These are phyloP conservation scores for Mycena chlorophos DNA, from an alignment of 768 basidiomycete genomes.

Conservation along the genomic window DNA sequence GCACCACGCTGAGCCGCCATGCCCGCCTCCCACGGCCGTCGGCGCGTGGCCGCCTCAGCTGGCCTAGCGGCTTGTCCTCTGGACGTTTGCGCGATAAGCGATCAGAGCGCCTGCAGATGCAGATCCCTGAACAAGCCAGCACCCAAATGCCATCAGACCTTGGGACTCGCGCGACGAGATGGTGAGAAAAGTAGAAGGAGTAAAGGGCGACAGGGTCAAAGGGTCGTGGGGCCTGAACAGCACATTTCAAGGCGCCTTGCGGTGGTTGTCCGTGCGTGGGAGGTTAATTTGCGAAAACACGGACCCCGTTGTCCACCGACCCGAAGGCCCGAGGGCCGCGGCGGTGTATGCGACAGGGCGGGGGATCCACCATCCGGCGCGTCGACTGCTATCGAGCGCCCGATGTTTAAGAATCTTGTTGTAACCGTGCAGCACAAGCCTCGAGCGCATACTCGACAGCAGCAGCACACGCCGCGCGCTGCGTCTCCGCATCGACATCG, in stretches of 20 bases:
- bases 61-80: too few species aligned
- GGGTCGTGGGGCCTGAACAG: too few species aligned
- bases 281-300: too few species aligned
- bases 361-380: neutral
- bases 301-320: too few species aligned
- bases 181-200: neutral
- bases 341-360: neutral
- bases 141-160: neutral
- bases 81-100: neutral
- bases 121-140: neutral
- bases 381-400: neutral
- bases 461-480: constrained; percentile 11
- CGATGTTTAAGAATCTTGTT: too few species aligned
- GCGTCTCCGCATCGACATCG: neutral
- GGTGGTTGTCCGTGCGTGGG: too few species aligned
- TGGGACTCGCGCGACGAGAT: neutral
- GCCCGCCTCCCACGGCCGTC: neutral
- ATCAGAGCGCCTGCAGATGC: neutral
- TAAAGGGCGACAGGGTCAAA: too few species aligned
- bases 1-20: too few species aligned
- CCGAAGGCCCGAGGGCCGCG: too few species aligned
- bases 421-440: constrained; percentile 8
- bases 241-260: too few species aligned
- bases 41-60: neutral
- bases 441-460: constrained; percentile 20